Conservation (phyloP, 2,329 filamentous ascomycete genomes). For the Penicillium janthinellum region DNA sequence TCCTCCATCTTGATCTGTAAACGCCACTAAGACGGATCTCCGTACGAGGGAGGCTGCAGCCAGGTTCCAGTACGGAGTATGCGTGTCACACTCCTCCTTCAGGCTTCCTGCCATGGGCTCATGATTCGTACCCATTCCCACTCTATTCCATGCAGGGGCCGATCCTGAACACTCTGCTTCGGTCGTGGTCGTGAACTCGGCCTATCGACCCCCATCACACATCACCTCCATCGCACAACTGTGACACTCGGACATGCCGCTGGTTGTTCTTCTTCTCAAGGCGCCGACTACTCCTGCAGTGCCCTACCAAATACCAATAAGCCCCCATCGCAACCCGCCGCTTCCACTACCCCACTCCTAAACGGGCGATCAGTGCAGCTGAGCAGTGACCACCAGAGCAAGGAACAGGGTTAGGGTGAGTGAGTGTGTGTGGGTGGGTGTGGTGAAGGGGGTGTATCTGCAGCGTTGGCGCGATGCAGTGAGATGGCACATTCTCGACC, state of each 20-base stretch:
- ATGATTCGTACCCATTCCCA: background rate
- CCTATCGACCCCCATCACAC: background rate
- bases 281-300: background rate
- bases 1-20: background rate
- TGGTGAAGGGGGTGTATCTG: conserved; percentile 4
- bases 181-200: background rate
- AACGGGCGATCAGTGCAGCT: conserved; percentile 19
- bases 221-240: background rate
- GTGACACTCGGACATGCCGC: conserved; percentile 18
- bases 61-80: background rate
- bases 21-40: background rate
- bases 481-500: conserved; percentile 22
- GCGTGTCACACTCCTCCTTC: background rate
- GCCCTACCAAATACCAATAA: background rate
- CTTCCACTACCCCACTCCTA: background rate
- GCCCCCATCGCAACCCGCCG: conserved; percentile 5
- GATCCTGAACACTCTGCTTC: conserved; percentile 12
- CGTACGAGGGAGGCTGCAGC: background rate
- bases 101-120: background rate
- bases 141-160: conserved; percentile 21
- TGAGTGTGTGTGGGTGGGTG: background rate
- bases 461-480: conserved; percentile 18
- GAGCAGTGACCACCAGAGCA: background rate
- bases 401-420: conserved; percentile 8
- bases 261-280: background rate